Conservation (phyloP, 2,329 filamentous ascomycete species). For the Talaromyces sp. region DNA sequence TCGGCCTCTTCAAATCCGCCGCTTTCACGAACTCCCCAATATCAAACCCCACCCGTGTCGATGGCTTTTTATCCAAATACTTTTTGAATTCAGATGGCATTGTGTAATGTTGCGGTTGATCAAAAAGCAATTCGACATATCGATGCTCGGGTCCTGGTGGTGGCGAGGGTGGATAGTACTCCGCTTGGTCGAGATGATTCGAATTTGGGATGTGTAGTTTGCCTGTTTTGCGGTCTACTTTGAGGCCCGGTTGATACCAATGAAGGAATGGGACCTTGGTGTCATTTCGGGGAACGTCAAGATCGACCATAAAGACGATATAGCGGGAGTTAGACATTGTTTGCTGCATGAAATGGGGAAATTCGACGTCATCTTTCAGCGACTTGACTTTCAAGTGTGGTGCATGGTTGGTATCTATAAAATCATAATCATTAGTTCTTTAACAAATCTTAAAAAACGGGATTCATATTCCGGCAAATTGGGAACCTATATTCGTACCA, state of each 20-base stretch:
- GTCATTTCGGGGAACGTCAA: conserved; percentile 12
- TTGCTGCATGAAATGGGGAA: not conserved
- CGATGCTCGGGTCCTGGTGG: conserved; percentile 12
- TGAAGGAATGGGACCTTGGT: conserved; percentile 13
- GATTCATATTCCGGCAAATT: too few relatives aligned
- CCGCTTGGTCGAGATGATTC: conserved; percentile 1
- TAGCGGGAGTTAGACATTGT: not conserved
- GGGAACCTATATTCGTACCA: not conserved
- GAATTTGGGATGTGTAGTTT: not conserved
- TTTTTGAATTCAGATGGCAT: conserved; percentile 7
- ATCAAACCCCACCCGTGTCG: conserved; percentile 10
- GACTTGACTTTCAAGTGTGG: conserved; percentile 8
- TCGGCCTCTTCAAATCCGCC: not conserved
- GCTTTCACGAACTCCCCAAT: conserved; percentile 10
- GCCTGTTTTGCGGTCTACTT: not conserved
- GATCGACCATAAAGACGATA: conserved; percentile 15
- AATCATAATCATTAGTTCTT: not conserved
- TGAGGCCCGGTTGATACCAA: conserved; percentile 13
- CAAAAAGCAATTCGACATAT: conserved; percentile 14
- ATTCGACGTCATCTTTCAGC: not conserved
- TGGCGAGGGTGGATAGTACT: conserved; percentile 11
- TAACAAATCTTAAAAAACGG: not conserved
- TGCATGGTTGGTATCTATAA: not conserved
- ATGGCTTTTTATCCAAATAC: conserved; percentile 7
- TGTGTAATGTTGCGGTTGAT: not conserved